These are phyloP conservation scores for Quercus phellos DNA, from an alignment of 331 rosid genomes.

Conservation along the genomic window DNA sequence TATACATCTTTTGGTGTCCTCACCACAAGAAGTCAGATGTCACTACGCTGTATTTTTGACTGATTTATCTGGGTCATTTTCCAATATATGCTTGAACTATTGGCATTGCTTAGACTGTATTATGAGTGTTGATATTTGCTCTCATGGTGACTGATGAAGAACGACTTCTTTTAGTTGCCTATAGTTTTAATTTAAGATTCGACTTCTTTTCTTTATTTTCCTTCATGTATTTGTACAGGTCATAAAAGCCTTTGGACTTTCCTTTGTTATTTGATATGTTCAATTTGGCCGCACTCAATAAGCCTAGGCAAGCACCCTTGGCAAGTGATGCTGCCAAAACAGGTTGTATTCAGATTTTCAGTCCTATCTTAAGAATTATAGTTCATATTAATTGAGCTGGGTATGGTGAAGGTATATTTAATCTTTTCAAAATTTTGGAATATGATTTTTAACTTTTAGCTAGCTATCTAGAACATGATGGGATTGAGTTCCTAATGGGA, in stretches of 20 bases:
- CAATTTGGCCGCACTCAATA: slow-evolving; percentile 34
- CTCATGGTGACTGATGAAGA: not conserved
- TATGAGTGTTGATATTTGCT: not conserved
- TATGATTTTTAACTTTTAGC: not conserved
- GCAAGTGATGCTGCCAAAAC: slow-evolving; percentile 43
- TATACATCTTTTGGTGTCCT: too few relatives aligned
- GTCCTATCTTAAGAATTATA: not conserved
- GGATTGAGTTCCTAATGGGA: not conserved
- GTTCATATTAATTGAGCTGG: not conserved
- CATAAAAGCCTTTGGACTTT: slow-evolving; percentile 70
- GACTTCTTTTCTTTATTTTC: slow-evolving; percentile 5
- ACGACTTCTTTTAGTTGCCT: not conserved
- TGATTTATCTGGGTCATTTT: not conserved
- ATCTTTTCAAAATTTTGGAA: not conserved
- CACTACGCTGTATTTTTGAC: not conserved
- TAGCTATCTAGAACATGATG: not conserved
- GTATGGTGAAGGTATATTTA: not conserved
- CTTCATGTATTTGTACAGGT: slow-evolving; percentile 47
- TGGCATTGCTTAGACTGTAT: not conserved
- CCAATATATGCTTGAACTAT: not conserved
- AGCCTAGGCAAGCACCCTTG: slow-evolving; percentile 46
- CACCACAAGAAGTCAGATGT: not conserved
- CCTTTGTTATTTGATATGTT: slow-evolving; percentile 62
- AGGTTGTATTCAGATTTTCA: slow-evolving; percentile 39
- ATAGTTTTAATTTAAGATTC: not conserved